Conservation (phyloP, 176 grass and related monocot species). For the Alloteropsis semialata region DNA sequence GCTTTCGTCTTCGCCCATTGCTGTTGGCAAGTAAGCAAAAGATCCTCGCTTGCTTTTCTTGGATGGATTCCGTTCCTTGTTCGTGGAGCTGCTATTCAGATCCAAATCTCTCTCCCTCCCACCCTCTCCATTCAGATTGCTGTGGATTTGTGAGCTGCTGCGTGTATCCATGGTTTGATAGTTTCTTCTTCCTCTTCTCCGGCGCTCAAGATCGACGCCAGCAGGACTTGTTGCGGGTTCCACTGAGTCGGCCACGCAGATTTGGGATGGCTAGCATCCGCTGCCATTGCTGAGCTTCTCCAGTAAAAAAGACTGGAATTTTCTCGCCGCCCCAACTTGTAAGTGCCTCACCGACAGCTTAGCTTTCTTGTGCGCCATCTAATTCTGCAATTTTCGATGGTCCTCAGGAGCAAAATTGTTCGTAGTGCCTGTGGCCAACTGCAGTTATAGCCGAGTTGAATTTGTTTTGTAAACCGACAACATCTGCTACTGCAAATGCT, state of each 20-base stretch:
- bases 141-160: not conserved
- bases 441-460: not conserved
- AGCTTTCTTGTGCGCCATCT: not conserved
- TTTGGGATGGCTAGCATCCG: not conserved
- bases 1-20: slow-evolving; percentile 1
- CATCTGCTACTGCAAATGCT: not conserved
- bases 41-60: slow-evolving; percentile 25
- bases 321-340: not conserved
- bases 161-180: not conserved
- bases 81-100: not conserved
- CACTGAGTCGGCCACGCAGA: not conserved
- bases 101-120: not conserved
- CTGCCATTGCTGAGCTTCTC: slow-evolving; percentile 9
- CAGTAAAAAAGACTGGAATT: not conserved
- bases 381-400: not conserved
- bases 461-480: not conserved
- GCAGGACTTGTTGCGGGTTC: not conserved
- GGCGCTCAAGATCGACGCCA: not conserved
- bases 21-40: not conserved
- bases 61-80: not conserved
- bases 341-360: not conserved
- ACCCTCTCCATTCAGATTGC: not conserved
- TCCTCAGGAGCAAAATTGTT: not conserved
- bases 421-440: not conserved
- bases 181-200: not conserved